Conservation (phyloP, 2,329 filamentous ascomycete genomes). For the Aspergillus spinulosporus region DNA sequence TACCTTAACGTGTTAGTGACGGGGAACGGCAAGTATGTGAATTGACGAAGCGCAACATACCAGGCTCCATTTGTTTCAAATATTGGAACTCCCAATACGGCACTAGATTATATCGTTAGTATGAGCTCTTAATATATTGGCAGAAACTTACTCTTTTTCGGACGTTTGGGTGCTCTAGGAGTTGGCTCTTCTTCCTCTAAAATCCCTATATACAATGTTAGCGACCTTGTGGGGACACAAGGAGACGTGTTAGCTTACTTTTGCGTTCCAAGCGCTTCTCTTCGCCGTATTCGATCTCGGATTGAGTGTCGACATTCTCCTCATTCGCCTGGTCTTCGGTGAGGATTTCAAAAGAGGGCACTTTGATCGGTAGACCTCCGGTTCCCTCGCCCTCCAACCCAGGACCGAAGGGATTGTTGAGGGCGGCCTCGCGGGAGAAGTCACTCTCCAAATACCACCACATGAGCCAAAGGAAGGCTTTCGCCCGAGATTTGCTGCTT, state of each 20-base stretch:
- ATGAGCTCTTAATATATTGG: neutral
- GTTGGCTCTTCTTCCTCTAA: constrained; percentile 50
- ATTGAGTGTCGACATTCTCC: constrained; percentile 52
- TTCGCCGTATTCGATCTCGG: constrained; percentile 52
- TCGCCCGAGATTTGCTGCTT: constrained; percentile 78
- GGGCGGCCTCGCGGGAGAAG: constrained; percentile 82
- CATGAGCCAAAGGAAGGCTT: constrained; percentile 94
- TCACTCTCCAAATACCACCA: constrained; percentile 99
- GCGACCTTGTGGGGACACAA: neutral
- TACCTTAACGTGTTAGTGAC: constrained; percentile 8
- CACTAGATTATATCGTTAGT: neutral
- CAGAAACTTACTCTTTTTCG: constrained; percentile 42
- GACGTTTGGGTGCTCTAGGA: constrained; percentile 46
- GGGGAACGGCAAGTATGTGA: constrained; percentile 4
- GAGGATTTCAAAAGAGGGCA: constrained; percentile 49
- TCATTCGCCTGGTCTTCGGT: constrained; percentile 52
- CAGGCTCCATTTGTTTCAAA: constrained; percentile 11
- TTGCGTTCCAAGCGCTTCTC: constrained; percentile 51
- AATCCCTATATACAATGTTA: constrained; percentile 37
- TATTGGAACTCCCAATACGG: constrained; percentile 8
- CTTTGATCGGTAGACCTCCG: constrained; percentile 48
- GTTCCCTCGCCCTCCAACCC: constrained; percentile 46
- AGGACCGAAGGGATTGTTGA: constrained; percentile 84
- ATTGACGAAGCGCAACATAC: neutral
- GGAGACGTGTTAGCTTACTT: constrained; percentile 31